These are phyloP conservation scores for Rhizomucor pusillus DNA, from an alignment of 371 early-diverging fungal genomes.

Conservation along the genomic window DNA sequence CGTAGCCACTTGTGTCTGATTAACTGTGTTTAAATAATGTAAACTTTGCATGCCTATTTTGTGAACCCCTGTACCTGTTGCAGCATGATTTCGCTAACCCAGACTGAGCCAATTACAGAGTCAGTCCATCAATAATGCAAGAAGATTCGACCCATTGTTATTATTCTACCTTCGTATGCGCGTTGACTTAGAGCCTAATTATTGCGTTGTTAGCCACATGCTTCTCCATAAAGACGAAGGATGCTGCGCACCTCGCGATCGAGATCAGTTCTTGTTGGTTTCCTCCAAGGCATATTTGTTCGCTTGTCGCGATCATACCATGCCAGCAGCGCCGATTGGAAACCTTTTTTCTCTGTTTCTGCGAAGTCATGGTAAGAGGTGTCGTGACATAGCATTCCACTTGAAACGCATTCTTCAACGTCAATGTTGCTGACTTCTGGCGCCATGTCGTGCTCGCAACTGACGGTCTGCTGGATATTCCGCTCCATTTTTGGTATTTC, in stretches of 20 bases:
- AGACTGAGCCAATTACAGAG: constrained; percentile 37
- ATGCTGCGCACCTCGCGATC: constrained; percentile 14
- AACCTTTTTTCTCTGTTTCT: constrained; percentile 17
- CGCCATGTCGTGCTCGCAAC: too few species aligned
- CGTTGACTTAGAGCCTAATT: constrained; percentile 47
- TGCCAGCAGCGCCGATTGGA: constrained; percentile 50
- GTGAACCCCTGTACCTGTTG: constrained; percentile 55
- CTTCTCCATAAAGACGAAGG: not conserved
- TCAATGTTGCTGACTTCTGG: not conserved
- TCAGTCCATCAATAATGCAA: too few species aligned
- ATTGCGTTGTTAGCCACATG: not conserved
- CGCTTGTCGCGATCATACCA: constrained; percentile 71
- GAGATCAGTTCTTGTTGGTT: constrained; percentile 22
- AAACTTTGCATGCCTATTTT: not conserved
- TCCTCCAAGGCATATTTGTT: constrained; percentile 71
- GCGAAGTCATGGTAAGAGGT: constrained; percentile 32
- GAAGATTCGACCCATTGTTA: too few species aligned
- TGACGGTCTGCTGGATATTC: too few species aligned
- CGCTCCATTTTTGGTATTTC: too few species aligned
- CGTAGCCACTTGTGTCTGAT: constrained; percentile 71
- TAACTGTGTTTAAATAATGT: not conserved
- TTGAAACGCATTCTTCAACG: constrained; percentile 37
- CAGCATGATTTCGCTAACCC: constrained; percentile 86
- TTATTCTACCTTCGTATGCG: constrained; percentile 68
- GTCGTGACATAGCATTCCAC: constrained; percentile 25